Percentiles rank a stretch among this genome's conserved stretches.
phyloP scores from a whole-genome alignment of 2,329 filamentous ascomycete genomes.

The Claviceps sp. region DNA sequence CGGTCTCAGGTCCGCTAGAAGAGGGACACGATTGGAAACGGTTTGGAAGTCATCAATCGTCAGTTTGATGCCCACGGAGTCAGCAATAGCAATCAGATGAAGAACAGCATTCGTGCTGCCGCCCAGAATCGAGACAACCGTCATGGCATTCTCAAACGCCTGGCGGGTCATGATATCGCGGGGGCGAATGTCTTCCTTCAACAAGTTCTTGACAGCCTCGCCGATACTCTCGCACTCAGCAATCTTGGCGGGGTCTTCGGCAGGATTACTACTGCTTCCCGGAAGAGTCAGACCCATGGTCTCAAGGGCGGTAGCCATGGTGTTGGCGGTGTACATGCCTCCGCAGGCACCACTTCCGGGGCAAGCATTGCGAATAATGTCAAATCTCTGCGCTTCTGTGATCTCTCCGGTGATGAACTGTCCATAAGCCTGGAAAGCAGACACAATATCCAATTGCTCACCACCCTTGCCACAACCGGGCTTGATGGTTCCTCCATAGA shows the following conservation, averaged over 20 bases:
- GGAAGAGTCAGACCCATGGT: slow-evolving; percentile 82
- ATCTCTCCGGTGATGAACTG: slow-evolving; percentile 89
- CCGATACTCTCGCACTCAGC: slow-evolving; percentile 62
- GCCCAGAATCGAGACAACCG: slow-evolving; percentile 67
- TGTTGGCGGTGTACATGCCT: slow-evolving; percentile 90
- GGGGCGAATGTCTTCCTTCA: slow-evolving; percentile 65
- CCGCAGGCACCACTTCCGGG: slow-evolving; percentile 53
- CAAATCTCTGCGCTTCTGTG: slow-evolving; percentile 78
- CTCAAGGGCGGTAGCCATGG: slow-evolving; percentile 83
- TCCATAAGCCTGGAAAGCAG: slow-evolving; percentile 94
- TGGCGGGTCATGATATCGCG: slow-evolving; percentile 66
- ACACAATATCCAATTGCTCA: slow-evolving; percentile 80
- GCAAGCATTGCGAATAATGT: slow-evolving; percentile 87
- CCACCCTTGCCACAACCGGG: slow-evolving; percentile 73
- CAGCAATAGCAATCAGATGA: slow-evolving; percentile 72
- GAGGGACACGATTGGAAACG: slow-evolving; percentile 65
- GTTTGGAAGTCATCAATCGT: slow-evolving; percentile 78
- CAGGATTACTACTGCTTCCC: slow-evolving; percentile 67
- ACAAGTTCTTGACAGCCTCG: slow-evolving; percentile 57
- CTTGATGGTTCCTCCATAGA: slow-evolving; percentile 90
- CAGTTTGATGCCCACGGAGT: slow-evolving; percentile 67
- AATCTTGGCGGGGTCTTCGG: slow-evolving; percentile 57
- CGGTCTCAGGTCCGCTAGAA: slow-evolving; percentile 72
- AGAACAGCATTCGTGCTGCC: slow-evolving; percentile 79
- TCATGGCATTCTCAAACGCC: slow-evolving; percentile 78